Evolutionary conservation across 305 asterid species (phyloP), one percentile per base, ranked within the genome.

Genomic region (Lippia alba): DNA sequence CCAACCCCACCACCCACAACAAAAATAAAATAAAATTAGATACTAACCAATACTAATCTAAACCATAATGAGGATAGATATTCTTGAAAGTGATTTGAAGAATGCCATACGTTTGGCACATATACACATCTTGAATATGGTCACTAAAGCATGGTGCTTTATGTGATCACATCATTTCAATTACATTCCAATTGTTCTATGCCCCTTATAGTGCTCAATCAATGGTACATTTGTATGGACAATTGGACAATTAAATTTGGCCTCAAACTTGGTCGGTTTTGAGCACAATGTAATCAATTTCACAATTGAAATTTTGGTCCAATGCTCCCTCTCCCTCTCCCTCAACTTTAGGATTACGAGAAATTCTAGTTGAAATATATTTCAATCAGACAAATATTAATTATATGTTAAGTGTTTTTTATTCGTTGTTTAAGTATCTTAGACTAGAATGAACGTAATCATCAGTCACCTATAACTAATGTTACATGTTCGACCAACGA

Each of bases 191-290:
- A 40, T 57, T 62, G 36, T 41, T 64, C 48, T n/a, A 17, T 12
- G 67, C 78, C 70, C 50, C 70, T 33, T 59, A 72, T 54, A 62
- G 79, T 74, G 79, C 71, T 74, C 66, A 18, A 41, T 5, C 49
- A 0, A 66, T 19, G 56, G 16, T 40, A 61, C 41, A 57, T 57
- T n/a, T 65, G 50, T 58, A 19, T 66, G 61, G 30, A 48, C 61
- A 33, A 56, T 12, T 17, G 64, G 46, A n/a, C 46, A 30, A 58
- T 39, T 39, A 4, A 36, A 8, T 46, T 33, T 46, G 56, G 62
- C 58, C 15, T 66, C 50, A 59, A 66, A 67, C 56, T 74, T 59
- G 50, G 74, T 20, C 41, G 41, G 41, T 36, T 36, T 46, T 48
- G 18, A 56, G 3, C n/a, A 19, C 58, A 56, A 41, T 20, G 49